Base-by-base conservation (phyloP, 2,329 filamentous ascomycete genomes). In the Periconia macrospinosa region DNA sequence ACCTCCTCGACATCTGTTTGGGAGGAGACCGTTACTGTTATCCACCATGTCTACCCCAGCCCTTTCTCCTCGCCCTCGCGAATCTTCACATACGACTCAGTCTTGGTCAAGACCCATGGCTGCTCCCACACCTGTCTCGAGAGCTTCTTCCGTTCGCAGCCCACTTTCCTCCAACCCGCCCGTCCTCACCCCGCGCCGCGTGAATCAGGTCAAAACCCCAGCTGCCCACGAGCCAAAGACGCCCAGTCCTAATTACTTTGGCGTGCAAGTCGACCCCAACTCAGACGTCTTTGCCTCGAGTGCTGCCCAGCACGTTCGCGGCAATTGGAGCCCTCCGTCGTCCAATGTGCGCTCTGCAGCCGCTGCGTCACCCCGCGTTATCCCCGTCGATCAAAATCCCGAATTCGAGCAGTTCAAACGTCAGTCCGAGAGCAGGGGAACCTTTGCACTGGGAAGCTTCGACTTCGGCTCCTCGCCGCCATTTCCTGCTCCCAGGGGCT, bases 181-280 rank as follows among this genome's bases (percentile, higher is more conserved):
- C 5, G 57, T 68, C n/a, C 66, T 72, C 47, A 62, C 66, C 15
- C 62, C 67, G 52, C 67, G 66, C 53, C 68, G 67, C 60, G 61
- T 71, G 50, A 70, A 70, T 40, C 58, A 71, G n/a, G 56, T 64
- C 40, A 71, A 68, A 52, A 67, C 70, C 6, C 69, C 71, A 13
- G 62, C 55, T 57, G 53, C 55, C 40, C 69, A 72, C 45, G 60
- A 66, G n/a, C 63, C 67, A 3, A 63, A 64, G 42, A 72, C 68
- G 3, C 72, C 81, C 20, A 93, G 90, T 69, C 90, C 91, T 13
- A 95, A 92, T 71, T 96, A 96, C 74, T 96, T 96, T 71, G 90
- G 89, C 52, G 84, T 95, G 55, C 79, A 86, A 30, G 77, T 90
- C 57, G 86, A 91, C 54, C 72, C 84, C 18, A 74, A 77, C 44